Conservation (phyloP, 345 rosid genomes). For the Gossypium arboreum region DNA sequence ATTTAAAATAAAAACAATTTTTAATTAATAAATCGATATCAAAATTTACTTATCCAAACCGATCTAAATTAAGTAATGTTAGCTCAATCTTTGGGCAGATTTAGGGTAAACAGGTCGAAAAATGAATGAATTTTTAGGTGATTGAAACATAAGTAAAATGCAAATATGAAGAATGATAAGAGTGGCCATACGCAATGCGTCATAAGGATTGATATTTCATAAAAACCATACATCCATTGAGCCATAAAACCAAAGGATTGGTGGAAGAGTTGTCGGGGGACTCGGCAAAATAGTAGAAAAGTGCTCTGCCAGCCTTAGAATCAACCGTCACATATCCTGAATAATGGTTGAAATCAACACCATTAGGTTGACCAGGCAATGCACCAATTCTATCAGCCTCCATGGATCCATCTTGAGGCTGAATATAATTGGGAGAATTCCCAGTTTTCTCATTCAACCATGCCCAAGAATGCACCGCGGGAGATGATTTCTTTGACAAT, state of each 20-base stretch:
- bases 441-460: not conserved
- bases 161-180: too few species aligned
- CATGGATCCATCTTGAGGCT: slow-evolving; percentile 19
- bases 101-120: too few species aligned
- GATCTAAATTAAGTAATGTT: too few species aligned
- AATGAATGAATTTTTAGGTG: too few species aligned
- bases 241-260: slow-evolving; percentile 27
- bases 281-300: slow-evolving; percentile 28
- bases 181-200: too few species aligned
- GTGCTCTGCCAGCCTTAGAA: slow-evolving; percentile 22
- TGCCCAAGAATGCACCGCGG: not conserved
- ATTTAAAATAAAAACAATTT: too few species aligned
- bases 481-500: not conserved
- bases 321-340: slow-evolving; percentile 27
- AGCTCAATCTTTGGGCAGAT: too few species aligned
- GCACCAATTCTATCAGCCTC: slow-evolving; percentile 13
- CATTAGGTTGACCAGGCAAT: slow-evolving; percentile 25
- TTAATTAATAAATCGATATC: too few species aligned
- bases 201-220: too few species aligned
- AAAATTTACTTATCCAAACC: too few species aligned
- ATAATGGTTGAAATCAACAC: slow-evolving; percentile 17
- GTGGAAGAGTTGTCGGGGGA: slow-evolving; percentile 21
- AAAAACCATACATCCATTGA: slow-evolving; percentile 19
- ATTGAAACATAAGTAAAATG: too few species aligned
- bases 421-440: not conserved